Percentiles rank a stretch among this genome's conserved stretches.
Evolutionary conservation across 768 basidiomycete species (phyloP).

Genomic region (Pseudohyphozyma bogoriensis): DNA sequence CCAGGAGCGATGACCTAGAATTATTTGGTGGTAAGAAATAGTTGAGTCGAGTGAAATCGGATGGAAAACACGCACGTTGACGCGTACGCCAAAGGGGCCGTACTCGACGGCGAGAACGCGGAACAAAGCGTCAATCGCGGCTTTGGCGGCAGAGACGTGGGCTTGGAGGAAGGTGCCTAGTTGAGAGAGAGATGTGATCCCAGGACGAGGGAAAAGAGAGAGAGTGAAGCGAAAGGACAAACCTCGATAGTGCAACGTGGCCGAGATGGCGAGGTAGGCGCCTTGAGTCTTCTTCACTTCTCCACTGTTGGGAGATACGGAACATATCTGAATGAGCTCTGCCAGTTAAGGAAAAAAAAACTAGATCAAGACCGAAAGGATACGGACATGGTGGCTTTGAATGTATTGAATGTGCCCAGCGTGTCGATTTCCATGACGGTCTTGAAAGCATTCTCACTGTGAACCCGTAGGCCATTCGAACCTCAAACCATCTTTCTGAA

Average conservation of each 20-base stretch:
- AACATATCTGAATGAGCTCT: too few relatives aligned
- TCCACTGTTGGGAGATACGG: too few relatives aligned
- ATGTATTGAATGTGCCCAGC: slow-evolving; percentile 87
- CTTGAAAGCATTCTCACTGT: slow-evolving; percentile 82
- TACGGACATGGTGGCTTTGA: slow-evolving; percentile 92
- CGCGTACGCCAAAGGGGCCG: slow-evolving; percentile 85
- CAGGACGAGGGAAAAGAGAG: too few relatives aligned
- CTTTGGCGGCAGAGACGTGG: slow-evolving; percentile 91
- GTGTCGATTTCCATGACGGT: slow-evolving; percentile 89
- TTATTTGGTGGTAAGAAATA: too few relatives aligned
- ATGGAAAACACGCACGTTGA: slow-evolving; percentile 44
- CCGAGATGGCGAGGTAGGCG: slow-evolving; percentile 73
- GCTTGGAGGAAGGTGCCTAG: slow-evolving; percentile 76
- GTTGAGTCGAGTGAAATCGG: neutral
- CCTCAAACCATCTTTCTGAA: neutral
- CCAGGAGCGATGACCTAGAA: slow-evolving; percentile 65
- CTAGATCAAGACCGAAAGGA: too few relatives aligned
- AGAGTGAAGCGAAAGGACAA: too few relatives aligned
- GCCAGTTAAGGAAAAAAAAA: too few relatives aligned
- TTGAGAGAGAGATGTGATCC: too few relatives aligned
- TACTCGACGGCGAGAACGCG: slow-evolving; percentile 82
- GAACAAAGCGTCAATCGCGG: slow-evolving; percentile 80
- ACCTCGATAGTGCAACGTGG: slow-evolving; percentile 71
- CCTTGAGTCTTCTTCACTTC: slow-evolving; percentile 63
- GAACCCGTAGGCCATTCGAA: slow-evolving; percentile 36